These are phyloP conservation scores for Cryptococcus sp. DNA, from an alignment of 1,284 basidiomycete genomes.

Conservation along the genomic window DNA sequence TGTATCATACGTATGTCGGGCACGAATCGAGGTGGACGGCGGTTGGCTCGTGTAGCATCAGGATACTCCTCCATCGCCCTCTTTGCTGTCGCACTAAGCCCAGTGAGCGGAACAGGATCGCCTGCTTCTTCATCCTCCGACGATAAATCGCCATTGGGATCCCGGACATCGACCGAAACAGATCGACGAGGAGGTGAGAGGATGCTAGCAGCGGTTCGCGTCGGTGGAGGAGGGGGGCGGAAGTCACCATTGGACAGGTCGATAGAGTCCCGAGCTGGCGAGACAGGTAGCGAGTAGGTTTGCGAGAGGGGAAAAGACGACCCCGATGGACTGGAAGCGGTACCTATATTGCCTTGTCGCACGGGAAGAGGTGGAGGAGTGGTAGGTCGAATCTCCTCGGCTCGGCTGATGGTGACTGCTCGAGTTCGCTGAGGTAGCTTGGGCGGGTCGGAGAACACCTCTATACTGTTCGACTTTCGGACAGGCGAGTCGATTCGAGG, in stretches of 20 bases:
- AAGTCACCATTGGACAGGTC: constrained; percentile 4
- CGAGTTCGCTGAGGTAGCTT: constrained; percentile 13
- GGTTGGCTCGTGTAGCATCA: constrained; percentile 72
- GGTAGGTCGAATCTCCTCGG: constrained; percentile 6
- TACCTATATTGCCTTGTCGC: constrained; percentile 5
- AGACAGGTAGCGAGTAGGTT: constrained; percentile 4
- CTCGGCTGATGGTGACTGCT: constrained; percentile 11
- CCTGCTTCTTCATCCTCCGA: constrained; percentile 36
- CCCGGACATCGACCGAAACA: background rate
- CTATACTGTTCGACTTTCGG: background rate
- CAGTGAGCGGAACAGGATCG: constrained; percentile 20
- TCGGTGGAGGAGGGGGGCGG: constrained; percentile 11
- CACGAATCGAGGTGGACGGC: constrained; percentile 59
- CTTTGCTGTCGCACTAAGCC: constrained; percentile 24
- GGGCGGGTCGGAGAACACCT: constrained; percentile 8
- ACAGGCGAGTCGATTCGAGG: constrained; percentile 12
- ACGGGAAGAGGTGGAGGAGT: constrained; percentile 16
- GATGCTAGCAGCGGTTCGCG: background rate
- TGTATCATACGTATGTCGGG: constrained; percentile 38
- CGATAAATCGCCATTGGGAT: constrained; percentile 4
- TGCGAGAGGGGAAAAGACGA: background rate
- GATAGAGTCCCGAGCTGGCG: constrained; percentile 2
- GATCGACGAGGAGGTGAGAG: constrained; percentile 6
- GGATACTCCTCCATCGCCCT: constrained; percentile 61
- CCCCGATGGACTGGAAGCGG: background rate